Base-by-base conservation (phyloP, 257 asterid species). In the Salvia splendens region DNA sequence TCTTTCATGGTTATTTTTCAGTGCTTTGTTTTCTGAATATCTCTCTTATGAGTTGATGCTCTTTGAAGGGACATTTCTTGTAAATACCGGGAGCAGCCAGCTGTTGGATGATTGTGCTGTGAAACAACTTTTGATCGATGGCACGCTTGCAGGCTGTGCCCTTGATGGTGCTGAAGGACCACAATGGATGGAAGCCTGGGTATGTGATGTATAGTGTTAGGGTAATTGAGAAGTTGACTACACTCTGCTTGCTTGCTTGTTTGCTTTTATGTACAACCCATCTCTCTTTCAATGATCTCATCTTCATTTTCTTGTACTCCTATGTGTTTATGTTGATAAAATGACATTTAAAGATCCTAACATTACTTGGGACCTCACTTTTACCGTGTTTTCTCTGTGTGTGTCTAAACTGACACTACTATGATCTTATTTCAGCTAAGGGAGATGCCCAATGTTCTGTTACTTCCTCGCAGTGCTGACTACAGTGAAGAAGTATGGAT, bases 121-220 rank as follows among this genome's bases (percentile, higher is more conserved):
- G 79, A 94, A 94, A 77, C 99, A 94, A 80, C 96, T 94, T 68
- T 67, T 94, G 82, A 94, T 94, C 50, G 99, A 94, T 69, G 99
- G 97, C 67, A 86, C 89, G 16, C 85, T 94, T 53, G 98, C 98
- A 38, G 99, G 98, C 50, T 91, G 98, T 77, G 99, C 99, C 68
- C 82, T 94, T 68, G 99, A 94, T 81, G 99, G 99, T 69, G 98
- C 98, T 74, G 99, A 94, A 83, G 99, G 99, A 75, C 99, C 99
- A 50, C 99, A 94, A 76, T 94, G 99, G 99, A 94, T 94, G 99
- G 99, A 94, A 86, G 99, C 99, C 78, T 94, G 99, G 99, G 99
- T 94, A 94, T 0, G 30, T 87, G 96, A 81, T 87, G 85, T 69
- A 67, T 86, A 84, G 81, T 75, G 62, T 82, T 85, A 74, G 95